Conservation (phyloP, 371 early-diverging fungal genomes). For the Gilbertella persicaria region DNA sequence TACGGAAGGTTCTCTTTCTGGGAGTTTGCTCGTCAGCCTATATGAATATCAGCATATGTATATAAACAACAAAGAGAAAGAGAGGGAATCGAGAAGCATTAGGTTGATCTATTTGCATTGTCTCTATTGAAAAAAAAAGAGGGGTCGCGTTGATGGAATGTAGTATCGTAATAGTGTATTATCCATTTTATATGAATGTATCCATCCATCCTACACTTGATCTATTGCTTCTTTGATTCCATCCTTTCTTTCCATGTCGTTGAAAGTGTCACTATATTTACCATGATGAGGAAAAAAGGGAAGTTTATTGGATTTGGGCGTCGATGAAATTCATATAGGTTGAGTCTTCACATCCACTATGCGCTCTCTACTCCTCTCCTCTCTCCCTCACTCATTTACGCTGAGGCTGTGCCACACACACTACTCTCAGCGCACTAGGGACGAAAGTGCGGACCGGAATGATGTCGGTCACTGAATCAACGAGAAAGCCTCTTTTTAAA, state of each 20-base stretch:
- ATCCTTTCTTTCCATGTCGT: background rate
- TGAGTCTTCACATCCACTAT: conserved; percentile 3
- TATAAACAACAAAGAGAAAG: background rate
- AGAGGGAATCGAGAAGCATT: background rate
- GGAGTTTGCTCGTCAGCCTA: conserved; percentile 53
- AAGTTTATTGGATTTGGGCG: conserved; percentile 8
- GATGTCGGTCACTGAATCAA: background rate
- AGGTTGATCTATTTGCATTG: no score
- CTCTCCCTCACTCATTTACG: background rate
- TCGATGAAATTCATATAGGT: background rate
- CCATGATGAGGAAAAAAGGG: conserved; percentile 28
- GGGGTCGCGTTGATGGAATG: background rate
- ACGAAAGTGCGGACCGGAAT: conserved; percentile 7
- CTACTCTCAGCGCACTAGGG: background rate
- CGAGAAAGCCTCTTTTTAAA: conserved; percentile 17
- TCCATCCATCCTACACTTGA: conserved; percentile 6
- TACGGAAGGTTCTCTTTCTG: conserved; percentile 97
- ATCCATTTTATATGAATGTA: no score
- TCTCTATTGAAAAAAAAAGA: conserved; percentile 3
- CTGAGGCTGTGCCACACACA: background rate
- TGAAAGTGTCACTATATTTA: conserved; percentile 6
- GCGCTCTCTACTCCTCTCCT: background rate
- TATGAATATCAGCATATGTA: no score
- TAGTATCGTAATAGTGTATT: no score
- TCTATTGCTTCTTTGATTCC: no score